A percentile compares a stretch with the other conserved stretches of the same genome.
Conservation (phyloP, 148 eudicot genomes). For the Rheum nobile region DNA sequence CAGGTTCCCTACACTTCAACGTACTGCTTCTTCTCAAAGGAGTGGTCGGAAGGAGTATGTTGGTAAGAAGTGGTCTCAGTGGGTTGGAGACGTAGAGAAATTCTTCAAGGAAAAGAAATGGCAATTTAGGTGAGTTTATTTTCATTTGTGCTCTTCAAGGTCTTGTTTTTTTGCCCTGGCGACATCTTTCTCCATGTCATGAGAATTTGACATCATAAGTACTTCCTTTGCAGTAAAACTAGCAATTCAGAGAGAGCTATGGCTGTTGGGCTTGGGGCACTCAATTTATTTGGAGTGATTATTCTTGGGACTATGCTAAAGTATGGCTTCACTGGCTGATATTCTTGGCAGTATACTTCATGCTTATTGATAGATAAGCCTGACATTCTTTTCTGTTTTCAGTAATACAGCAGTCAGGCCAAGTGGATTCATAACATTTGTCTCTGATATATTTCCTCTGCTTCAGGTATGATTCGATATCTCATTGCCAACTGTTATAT, state of each 20-base stretch:
- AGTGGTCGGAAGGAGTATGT: constrained; percentile 69
- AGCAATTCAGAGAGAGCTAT: constrained; percentile 67
- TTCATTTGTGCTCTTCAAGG: not conserved
- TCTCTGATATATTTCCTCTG: constrained; percentile 58
- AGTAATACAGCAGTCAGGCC: constrained; percentile 52
- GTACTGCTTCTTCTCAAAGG: constrained; percentile 71
- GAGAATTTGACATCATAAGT: not conserved
- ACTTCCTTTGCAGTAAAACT: constrained; percentile 58
- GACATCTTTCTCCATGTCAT: not conserved
- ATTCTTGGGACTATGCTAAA: constrained; percentile 72
- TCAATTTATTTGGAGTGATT: constrained; percentile 82
- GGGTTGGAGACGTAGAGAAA: constrained; percentile 53
- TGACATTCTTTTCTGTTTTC: constrained; percentile 12
- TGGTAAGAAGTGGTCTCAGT: constrained; percentile 59
- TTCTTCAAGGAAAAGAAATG: constrained; percentile 72
- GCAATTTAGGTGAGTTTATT: constrained; percentile 57
- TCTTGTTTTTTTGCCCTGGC: not conserved
- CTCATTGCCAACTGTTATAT: constrained; percentile 1
- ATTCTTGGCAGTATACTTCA: constrained; percentile 6
- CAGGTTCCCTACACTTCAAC: constrained; percentile 84
- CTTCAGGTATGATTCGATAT: constrained; percentile 62
- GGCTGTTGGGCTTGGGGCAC: constrained; percentile 84
- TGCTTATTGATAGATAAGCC: not conserved
- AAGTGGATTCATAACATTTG: constrained; percentile 69
- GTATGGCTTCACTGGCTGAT: constrained; percentile 27